phyloP scores from a whole-genome alignment of 805 yeast genomes.

The Candida cerambycidarum region DNA sequence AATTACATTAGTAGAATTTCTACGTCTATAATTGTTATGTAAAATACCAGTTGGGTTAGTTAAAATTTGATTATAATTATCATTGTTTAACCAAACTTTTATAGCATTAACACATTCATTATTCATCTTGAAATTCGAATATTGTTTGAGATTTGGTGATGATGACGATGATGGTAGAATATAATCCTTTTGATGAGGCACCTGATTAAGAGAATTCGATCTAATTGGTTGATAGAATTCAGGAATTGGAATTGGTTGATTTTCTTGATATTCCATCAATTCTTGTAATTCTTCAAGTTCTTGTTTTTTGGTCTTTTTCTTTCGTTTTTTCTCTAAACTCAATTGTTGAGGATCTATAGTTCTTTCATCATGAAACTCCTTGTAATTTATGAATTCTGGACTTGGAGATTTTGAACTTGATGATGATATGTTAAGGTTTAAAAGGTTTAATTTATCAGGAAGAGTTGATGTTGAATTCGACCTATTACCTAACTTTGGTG shows the following conservation, averaged over 20 bases:
- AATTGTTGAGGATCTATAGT: slow-evolving; percentile 37
- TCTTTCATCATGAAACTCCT: slow-evolving; percentile 17
- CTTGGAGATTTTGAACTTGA: slow-evolving; percentile 15
- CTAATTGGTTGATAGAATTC: not conserved
- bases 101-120: slow-evolving; percentile 43
- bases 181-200: slow-evolving; percentile 4
- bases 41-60: slow-evolving; percentile 31
- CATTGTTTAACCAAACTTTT: slow-evolving; percentile 32
- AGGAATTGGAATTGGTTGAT: not conserved
- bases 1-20: slow-evolving; percentile 22
- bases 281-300: not conserved
- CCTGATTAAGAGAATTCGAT: slow-evolving; percentile 3
- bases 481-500: not conserved
- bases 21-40: slow-evolving; percentile 20
- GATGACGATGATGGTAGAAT: slow-evolving; percentile 17
- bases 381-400: slow-evolving; percentile 15
- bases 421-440: slow-evolving; percentile 11
- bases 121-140: slow-evolving; percentile 30
- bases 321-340: slow-evolving; percentile 4
- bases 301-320: not conserved
- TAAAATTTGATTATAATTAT: slow-evolving; percentile 20
- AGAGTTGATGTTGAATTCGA: slow-evolving; percentile 12
- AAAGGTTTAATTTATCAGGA: slow-evolving; percentile 16
- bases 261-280: not conserved
- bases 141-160: slow-evolving; percentile 20